These are phyloP conservation scores for Domatiomyces catenatus DNA, from an alignment of 2,329 filamentous ascomycete species.

Conservation along the genomic window DNA sequence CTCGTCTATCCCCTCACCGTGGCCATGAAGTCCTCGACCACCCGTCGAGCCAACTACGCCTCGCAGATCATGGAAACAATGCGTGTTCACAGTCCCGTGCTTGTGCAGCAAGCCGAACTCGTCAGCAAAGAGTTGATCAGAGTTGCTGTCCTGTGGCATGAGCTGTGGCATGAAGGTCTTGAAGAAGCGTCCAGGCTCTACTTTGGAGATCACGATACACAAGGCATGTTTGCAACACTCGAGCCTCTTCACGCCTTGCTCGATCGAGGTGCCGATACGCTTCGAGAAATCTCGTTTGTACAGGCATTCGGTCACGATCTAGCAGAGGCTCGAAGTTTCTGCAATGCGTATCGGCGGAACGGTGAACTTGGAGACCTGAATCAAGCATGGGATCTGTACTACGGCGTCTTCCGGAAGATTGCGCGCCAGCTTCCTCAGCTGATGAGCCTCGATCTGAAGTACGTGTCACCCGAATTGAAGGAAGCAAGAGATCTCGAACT, in stretches of 20 bases:
- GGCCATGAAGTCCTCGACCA: constrained; percentile 89
- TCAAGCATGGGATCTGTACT: constrained; percentile 98
- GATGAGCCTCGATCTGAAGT: constrained; percentile 82
- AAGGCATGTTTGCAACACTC: constrained; percentile 88
- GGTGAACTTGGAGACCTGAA: constrained; percentile 87
- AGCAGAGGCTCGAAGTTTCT: constrained; percentile 90
- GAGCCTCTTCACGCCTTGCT: constrained; percentile 83
- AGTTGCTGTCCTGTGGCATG: constrained; percentile 94
- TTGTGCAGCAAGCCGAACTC: constrained; percentile 88
- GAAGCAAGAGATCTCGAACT: constrained; percentile 73
- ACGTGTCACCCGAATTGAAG: constrained; percentile 88
- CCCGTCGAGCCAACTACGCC: constrained; percentile 71
- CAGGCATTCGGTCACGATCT: constrained; percentile 94
- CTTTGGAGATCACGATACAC: constrained; percentile 93
- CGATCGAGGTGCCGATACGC: constrained; percentile 77
- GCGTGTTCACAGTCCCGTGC: constrained; percentile 78
- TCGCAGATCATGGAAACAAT: constrained; percentile 95
- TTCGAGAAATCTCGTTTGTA: constrained; percentile 91
- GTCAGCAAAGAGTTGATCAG: constrained; percentile 95
- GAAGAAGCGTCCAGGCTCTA: constrained; percentile 94
- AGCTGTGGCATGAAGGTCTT: constrained; percentile 95
- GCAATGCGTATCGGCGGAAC: constrained; percentile 77
- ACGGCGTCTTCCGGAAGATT: constrained; percentile 94
- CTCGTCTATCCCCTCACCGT: constrained; percentile 94
- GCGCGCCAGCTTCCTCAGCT: constrained; percentile 83